Evolutionary conservation across 345 rosid genomes (phyloP).

Genomic region (Anacardium occidentale): DNA sequence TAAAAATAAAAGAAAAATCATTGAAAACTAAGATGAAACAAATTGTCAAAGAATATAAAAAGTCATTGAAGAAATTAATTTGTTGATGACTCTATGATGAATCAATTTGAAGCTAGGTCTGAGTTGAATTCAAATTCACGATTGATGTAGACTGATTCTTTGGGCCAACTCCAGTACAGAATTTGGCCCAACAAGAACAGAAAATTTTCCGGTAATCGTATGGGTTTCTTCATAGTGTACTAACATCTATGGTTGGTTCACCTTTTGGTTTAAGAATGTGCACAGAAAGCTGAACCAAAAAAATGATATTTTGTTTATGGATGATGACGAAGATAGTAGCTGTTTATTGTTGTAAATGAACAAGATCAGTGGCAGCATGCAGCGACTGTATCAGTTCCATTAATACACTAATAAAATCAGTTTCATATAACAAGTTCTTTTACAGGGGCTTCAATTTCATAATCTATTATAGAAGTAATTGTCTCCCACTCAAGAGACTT

Average conservation of each 20-base stretch:
- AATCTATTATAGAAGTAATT: slow-evolving; percentile 3
- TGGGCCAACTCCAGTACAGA: not conserved
- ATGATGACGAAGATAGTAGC: not conserved
- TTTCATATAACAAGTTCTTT: not conserved
- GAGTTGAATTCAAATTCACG: too few relatives aligned
- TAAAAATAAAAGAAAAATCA: too few relatives aligned
- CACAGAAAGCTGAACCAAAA: slow-evolving; percentile 7
- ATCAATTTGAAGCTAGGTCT: too few relatives aligned
- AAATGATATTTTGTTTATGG: not conserved
- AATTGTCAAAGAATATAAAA: too few relatives aligned
- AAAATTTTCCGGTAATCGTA: not conserved
- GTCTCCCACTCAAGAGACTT: slow-evolving; percentile 26
- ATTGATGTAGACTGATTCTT: not conserved
- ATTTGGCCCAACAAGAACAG: not conserved
- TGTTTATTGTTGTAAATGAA: not conserved
- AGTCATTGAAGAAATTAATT: too few relatives aligned
- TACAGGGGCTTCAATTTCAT: not conserved
- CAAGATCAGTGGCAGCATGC: not conserved
- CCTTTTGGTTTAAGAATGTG: slow-evolving; percentile 11
- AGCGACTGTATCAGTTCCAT: not conserved
- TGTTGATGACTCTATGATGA: too few relatives aligned
- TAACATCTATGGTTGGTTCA: too few relatives aligned
- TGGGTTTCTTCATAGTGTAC: not conserved
- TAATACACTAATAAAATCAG: not conserved
- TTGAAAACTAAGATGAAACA: too few relatives aligned